These are phyloP conservation scores for Cinnamomum chago DNA, from an alignment of 164 flowering plant genomes.

Conservation along the genomic window DNA sequence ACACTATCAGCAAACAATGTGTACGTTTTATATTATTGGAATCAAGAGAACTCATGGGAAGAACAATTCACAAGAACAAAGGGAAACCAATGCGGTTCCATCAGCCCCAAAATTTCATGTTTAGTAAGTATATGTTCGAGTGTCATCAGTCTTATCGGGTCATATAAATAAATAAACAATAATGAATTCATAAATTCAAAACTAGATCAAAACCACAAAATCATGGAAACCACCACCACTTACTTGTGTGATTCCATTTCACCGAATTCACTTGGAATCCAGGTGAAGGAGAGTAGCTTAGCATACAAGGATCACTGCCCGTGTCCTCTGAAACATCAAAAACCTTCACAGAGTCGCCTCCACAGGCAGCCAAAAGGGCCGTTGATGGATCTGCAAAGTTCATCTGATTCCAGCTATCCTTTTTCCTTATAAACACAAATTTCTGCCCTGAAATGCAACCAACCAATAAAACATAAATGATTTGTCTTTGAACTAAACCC, in stretches of 20 bases:
- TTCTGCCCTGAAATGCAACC: too few relatives aligned
- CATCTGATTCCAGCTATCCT: conserved; percentile 20
- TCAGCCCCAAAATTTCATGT: too few relatives aligned
- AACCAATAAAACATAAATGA: too few relatives aligned
- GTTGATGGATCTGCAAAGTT: conserved; percentile 50
- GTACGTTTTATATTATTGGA: not conserved
- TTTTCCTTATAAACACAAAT: too few relatives aligned
- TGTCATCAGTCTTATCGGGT: not conserved
- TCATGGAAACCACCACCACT: conserved; percentile 13
- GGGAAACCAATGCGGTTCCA: not conserved
- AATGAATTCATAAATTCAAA: not conserved
- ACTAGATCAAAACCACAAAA: not conserved
- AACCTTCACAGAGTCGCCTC: conserved; percentile 87
- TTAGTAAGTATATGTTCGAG: too few relatives aligned
- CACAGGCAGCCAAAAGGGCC: conserved; percentile 66
- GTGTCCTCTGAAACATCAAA: conserved; percentile 63
- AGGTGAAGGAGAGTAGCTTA: conserved; percentile 80
- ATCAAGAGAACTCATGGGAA: not conserved
- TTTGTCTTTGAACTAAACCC: too few relatives aligned
- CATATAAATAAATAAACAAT: too few relatives aligned
- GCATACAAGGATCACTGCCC: conserved; percentile 74
- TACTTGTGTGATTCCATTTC: conserved; percentile 99
- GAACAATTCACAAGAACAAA: not conserved
- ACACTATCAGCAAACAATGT: not conserved
- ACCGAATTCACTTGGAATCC: conserved; percentile 71